Evolutionary conservation across 306 rosid species (phyloP).

Genomic region (Ziziphus jujuba): DNA sequence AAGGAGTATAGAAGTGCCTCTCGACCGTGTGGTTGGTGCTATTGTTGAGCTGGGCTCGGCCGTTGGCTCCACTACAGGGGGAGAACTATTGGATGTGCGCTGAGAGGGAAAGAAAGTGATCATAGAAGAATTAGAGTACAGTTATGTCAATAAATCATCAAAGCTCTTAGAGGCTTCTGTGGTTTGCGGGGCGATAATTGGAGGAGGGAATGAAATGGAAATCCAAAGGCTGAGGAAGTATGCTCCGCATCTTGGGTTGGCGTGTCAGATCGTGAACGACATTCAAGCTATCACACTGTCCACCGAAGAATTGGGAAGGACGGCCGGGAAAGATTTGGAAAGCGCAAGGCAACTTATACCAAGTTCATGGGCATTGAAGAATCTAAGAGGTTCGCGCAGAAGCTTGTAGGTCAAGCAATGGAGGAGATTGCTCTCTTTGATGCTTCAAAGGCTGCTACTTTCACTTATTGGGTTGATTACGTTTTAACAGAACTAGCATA

Average conservation of each 20-base stretch:
- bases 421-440: constrained; percentile 26
- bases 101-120: constrained; percentile 25
- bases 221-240: constrained; percentile 26
- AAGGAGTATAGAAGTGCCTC: background rate
- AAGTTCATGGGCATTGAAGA: constrained; percentile 34
- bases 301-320: too few relatives aligned
- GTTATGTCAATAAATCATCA: constrained; percentile 31
- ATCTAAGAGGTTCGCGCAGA: constrained; percentile 18
- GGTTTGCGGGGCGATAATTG: constrained; percentile 36
- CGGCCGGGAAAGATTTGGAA: constrained; percentile 34
- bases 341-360: constrained; percentile 38
- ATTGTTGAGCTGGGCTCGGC: constrained; percentile 37
- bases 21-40: constrained; percentile 20
- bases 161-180: constrained; percentile 36
- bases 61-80: constrained; percentile 33
- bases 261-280: too few relatives aligned
- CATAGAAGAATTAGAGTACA: constrained; percentile 29
- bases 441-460: constrained; percentile 22
- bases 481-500: constrained; percentile 20
- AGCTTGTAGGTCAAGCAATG: constrained; percentile 17
- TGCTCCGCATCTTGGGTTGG: too few relatives aligned
- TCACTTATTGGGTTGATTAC: constrained; percentile 20
- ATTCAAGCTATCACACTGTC: too few relatives aligned
- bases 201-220: constrained; percentile 27
- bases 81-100: constrained; percentile 31